Percentiles rank a stretch among this genome's conserved stretches.
These are phyloP conservation scores for Salix arbutifolia DNA, from an alignment of 345 rosid species.

Conservation along the genomic window DNA sequence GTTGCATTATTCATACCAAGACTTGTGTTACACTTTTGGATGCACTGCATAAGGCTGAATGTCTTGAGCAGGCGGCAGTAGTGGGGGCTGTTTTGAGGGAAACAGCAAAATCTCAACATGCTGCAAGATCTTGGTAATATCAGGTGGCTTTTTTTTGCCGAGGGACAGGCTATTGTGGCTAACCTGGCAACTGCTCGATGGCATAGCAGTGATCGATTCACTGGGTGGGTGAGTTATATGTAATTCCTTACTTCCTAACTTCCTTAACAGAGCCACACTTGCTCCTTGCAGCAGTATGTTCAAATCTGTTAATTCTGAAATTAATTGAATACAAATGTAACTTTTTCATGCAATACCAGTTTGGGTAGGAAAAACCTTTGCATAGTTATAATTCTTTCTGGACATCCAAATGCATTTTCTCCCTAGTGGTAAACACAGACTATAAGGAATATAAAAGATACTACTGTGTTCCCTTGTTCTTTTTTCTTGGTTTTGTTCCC, in stretches of 20 bases:
- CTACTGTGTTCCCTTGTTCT: not conserved
- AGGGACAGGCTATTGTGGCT: not conserved
- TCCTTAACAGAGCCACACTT: not conserved
- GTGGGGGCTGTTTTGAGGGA: constrained; percentile 90
- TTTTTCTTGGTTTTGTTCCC: not conserved
- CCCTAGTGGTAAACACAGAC: too few species aligned
- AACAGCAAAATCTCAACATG: constrained; percentile 82
- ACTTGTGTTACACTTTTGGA: constrained; percentile 83
- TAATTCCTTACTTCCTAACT: not conserved
- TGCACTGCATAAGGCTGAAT: constrained; percentile 77
- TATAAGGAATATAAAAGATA: too few species aligned
- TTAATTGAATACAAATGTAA: not conserved
- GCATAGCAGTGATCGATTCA: not conserved
- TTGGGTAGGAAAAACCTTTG: too few species aligned
- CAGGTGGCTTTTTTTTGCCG: not conserved
- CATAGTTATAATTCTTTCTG: too few species aligned
- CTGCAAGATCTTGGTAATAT: constrained; percentile 66
- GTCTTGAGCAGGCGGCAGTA: constrained; percentile 90
- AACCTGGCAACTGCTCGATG: constrained; percentile 8
- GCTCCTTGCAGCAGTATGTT: constrained; percentile 6
- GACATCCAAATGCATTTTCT: too few species aligned
- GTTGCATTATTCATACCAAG: constrained; percentile 58
- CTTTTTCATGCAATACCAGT: not conserved
- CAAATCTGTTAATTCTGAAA: not conserved
- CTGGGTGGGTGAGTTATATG: constrained; percentile 14